Percentiles rank a stretch among this genome's conserved stretches.
These are phyloP conservation scores for Ophioceras dolichostomum DNA, from an alignment of 2,329 filamentous ascomycete genomes.

Conservation along the genomic window DNA sequence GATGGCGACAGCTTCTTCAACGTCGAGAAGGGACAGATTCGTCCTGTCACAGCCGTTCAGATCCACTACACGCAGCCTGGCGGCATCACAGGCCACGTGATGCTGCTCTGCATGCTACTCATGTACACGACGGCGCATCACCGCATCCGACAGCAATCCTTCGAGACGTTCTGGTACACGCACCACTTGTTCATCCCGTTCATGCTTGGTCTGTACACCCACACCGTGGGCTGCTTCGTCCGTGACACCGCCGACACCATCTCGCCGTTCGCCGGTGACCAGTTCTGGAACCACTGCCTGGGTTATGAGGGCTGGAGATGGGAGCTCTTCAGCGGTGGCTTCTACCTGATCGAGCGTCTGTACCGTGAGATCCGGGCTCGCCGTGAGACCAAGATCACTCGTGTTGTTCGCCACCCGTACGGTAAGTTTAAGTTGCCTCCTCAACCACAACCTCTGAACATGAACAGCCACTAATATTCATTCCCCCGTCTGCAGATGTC, in stretches of 20 bases:
- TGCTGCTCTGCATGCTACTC: slow-evolving; percentile 97
- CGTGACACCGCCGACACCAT: slow-evolving; percentile 60
- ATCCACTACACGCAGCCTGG: slow-evolving; percentile 86
- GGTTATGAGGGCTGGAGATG: slow-evolving; percentile 96
- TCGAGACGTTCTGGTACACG: slow-evolving; percentile 98
- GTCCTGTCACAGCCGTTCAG: slow-evolving; percentile 67
- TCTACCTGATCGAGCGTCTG: slow-evolving; percentile 80
- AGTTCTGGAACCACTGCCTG: slow-evolving; percentile 86
- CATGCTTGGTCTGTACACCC: slow-evolving; percentile 84
- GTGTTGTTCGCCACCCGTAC: slow-evolving; percentile 91
- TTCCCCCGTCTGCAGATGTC: slow-evolving; percentile 47
- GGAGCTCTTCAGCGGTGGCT: slow-evolving; percentile 75
- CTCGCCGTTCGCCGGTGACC: slow-evolving; percentile 72
- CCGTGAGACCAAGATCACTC: slow-evolving; percentile 77
- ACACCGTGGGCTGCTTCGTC: slow-evolving; percentile 93
- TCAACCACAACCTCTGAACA: background rate
- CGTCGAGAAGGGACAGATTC: slow-evolving; percentile 74
- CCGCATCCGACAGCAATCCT: slow-evolving; percentile 91
- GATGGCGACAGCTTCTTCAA: slow-evolving; percentile 87
- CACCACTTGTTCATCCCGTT: slow-evolving; percentile 98
- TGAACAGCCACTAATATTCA: background rate
- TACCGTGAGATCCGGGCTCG: slow-evolving; percentile 83
- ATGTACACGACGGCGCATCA: slow-evolving; percentile 96
- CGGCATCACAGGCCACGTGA: slow-evolving; percentile 90
- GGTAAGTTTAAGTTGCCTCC: slow-evolving; percentile 36